These are phyloP conservation scores for Pythium aristosporum DNA, from an alignment of 352 stramenopile species.

Conservation along the genomic window DNA sequence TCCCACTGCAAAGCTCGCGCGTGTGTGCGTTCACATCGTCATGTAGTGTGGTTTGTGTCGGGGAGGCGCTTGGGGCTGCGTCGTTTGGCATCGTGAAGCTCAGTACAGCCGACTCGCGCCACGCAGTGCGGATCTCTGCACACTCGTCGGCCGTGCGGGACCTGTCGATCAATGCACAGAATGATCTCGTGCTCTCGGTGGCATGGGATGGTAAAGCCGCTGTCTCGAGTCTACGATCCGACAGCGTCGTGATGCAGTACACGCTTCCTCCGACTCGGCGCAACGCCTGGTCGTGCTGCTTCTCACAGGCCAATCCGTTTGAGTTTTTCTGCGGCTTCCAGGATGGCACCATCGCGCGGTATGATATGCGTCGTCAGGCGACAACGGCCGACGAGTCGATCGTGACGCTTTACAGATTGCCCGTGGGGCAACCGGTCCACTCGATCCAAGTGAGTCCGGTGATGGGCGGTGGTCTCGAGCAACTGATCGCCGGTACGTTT, in stretches of 20 bases:
- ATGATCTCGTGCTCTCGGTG: conserved; percentile 43
- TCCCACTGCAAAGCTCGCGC: conserved; percentile 39
- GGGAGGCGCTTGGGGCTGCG: conserved; percentile 34
- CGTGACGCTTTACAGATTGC: conserved; percentile 13
- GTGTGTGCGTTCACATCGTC: conserved; percentile 56
- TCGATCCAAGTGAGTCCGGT: conserved; percentile 18
- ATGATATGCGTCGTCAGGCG: conserved; percentile 22
- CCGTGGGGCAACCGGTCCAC: conserved; percentile 21
- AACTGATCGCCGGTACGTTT: conserved; percentile 21
- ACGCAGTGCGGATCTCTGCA: conserved; percentile 28
- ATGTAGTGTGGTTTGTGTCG: conserved; percentile 50
- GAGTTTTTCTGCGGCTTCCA: conserved; percentile 25
- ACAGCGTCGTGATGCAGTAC: conserved; percentile 43
- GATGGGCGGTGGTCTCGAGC: conserved; percentile 9
- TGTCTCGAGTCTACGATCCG: conserved; percentile 42
- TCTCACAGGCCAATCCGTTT: conserved; percentile 21
- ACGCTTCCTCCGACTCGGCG: conserved; percentile 35
- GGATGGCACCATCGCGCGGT: conserved; percentile 21
- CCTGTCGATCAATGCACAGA: conserved; percentile 39
- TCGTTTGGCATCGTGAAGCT: conserved; percentile 50
- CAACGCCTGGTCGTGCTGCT: conserved; percentile 35
- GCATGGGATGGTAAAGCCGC: conserved; percentile 63
- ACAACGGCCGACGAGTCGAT: background rate
- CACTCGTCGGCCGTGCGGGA: conserved; percentile 61
- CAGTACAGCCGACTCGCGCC: conserved; percentile 34